Percentiles rank a stretch among this genome's conserved stretches.
These are phyloP conservation scores for Colletotrichum sp. DNA, from an alignment of 2,329 filamentous ascomycete species.

Conservation along the genomic window DNA sequence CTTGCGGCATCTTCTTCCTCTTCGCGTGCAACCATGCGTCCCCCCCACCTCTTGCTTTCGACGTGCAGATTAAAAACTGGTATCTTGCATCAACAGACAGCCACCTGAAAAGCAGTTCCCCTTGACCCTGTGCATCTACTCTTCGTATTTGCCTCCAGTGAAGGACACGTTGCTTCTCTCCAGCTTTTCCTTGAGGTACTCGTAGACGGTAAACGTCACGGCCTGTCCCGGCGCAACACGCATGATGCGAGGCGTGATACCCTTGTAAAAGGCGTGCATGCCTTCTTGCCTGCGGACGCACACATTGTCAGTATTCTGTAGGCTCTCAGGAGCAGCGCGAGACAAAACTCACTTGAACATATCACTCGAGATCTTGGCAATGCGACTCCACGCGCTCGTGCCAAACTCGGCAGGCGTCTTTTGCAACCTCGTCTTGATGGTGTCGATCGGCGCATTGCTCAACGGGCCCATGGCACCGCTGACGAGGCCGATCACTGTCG, in stretches of 20 bases:
- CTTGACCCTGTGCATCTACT: slow-evolving; percentile 45
- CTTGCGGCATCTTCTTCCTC: neutral
- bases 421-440: slow-evolving; percentile 96
- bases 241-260: slow-evolving; percentile 97
- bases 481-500: slow-evolving; percentile 87
- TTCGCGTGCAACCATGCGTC: neutral
- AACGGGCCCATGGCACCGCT: slow-evolving; percentile 94
- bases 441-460: slow-evolving; percentile 97
- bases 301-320: neutral
- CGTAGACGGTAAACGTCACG: slow-evolving; percentile 78
- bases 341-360: slow-evolving; percentile 74
- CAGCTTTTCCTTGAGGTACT: slow-evolving; percentile 75
- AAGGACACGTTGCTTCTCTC: slow-evolving; percentile 69
- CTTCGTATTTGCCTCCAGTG: slow-evolving; percentile 69
- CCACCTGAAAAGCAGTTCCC: neutral
- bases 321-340: neutral
- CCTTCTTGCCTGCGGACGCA: slow-evolving; percentile 77
- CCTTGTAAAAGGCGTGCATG: slow-evolving; percentile 95
- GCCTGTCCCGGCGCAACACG: slow-evolving; percentile 95
- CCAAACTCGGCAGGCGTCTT: slow-evolving; percentile 84
- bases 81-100: neutral
- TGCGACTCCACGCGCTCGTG: slow-evolving; percentile 80
- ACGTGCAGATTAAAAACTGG: neutral
- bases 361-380: slow-evolving; percentile 77
- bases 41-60: neutral